These are phyloP conservation scores for Corymbia calophylla DNA, from an alignment of 441 rosid genomes.

Conservation along the genomic window DNA sequence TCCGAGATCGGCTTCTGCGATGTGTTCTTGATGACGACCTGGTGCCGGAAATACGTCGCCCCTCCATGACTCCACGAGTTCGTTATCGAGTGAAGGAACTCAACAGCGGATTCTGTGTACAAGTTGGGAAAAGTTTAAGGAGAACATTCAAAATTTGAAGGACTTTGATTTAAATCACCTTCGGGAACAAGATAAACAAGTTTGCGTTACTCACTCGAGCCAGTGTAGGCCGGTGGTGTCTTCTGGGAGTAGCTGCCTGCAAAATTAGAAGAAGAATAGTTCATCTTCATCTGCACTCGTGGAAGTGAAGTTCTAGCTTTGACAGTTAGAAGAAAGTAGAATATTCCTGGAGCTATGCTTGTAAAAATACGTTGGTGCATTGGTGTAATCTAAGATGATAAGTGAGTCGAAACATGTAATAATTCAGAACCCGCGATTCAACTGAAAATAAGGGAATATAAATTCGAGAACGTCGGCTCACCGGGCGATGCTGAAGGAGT, in stretches of 20 bases:
- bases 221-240: conserved; percentile 10
- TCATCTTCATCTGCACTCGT: not conserved
- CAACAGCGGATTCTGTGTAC: conserved; percentile 21
- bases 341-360: not conserved
- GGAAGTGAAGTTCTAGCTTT: not conserved
- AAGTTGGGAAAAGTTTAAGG: not conserved
- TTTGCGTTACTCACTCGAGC: conserved; percentile 17
- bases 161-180: not conserved
- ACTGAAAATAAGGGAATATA: not conserved
- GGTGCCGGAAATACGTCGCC: conserved; percentile 54
- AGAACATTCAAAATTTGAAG: not conserved
- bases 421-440: not conserved
- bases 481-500: conserved; percentile 10
- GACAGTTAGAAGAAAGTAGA: not conserved
- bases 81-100: conserved; percentile 66
- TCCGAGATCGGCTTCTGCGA: conserved; percentile 35
- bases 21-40: conserved; percentile 51
- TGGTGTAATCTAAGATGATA: not conserved
- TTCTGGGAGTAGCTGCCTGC: conserved; percentile 15
- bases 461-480: not conserved
- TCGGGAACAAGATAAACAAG: not conserved
- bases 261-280: not conserved
- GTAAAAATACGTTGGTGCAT: not conserved
- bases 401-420: not conserved
- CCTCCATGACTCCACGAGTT: conserved; percentile 39